These are phyloP conservation scores for Mortierella antarctica DNA, from an alignment of 192 early-diverging fungal genomes.

Conservation along the genomic window DNA sequence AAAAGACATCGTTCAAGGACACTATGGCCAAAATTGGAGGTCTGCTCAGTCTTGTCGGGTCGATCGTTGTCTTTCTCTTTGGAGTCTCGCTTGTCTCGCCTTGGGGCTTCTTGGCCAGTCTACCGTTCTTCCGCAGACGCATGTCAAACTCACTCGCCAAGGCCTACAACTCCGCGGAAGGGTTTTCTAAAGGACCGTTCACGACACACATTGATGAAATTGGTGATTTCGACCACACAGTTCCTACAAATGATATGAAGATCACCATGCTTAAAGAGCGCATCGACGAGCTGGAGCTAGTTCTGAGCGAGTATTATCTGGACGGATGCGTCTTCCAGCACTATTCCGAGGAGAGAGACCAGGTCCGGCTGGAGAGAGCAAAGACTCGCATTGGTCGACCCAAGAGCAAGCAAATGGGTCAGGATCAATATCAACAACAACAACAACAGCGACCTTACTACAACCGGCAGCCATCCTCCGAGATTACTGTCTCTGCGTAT, in stretches of 20 bases:
- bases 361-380: neutral
- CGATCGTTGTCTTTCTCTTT: constrained; percentile 34
- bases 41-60: constrained; percentile 17
- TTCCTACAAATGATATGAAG: constrained; percentile 3
- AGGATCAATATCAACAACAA: no score
- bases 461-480: neutral
- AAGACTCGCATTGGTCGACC: neutral
- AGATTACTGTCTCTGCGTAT: constrained; percentile 10
- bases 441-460: neutral
- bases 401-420: neutral
- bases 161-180: constrained; percentile 14
- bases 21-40: constrained; percentile 42
- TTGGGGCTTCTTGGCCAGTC: constrained; percentile 25
- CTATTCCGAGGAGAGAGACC: constrained; percentile 5
- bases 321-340: constrained; percentile 22
- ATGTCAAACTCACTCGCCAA: constrained; percentile 21
- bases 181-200: constrained; percentile 39
- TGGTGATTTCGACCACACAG: constrained; percentile 17
- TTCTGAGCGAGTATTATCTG: constrained; percentile 36
- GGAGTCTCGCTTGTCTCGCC: constrained; percentile 31
- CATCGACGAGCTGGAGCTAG: constrained; percentile 40
- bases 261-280: constrained; percentile 31
- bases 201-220: constrained; percentile 20
- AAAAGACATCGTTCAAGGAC: constrained; percentile 26
- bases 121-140: constrained; percentile 25